Evolutionary conservation across 768 basidiomycete genomes (phyloP).

Genomic region (Amyloporia xantha): DNA sequence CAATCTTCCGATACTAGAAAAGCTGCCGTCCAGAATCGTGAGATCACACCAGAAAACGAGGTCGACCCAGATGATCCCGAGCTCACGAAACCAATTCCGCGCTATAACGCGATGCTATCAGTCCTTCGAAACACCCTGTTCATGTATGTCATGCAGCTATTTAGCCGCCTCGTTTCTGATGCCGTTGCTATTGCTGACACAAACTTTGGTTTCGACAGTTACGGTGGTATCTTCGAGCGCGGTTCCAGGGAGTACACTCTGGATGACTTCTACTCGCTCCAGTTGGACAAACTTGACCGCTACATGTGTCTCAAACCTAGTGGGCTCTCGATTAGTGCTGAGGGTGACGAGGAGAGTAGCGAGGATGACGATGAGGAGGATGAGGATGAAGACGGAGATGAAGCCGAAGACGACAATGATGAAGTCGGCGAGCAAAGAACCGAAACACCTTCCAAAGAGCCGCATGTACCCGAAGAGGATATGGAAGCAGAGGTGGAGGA

Average conservation of each 20-base stretch:
- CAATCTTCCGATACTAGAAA: too few species aligned
- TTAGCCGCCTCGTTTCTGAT: neutral
- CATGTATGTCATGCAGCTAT: slow-evolving; percentile 46
- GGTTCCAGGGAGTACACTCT: slow-evolving; percentile 82
- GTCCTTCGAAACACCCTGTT: slow-evolving; percentile 80
- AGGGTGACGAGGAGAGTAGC: slow-evolving; percentile 51
- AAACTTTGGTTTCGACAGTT: slow-evolving; percentile 44
- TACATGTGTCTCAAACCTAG: slow-evolving; percentile 69
- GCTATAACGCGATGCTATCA: slow-evolving; percentile 88
- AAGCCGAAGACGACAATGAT: slow-evolving; percentile 48
- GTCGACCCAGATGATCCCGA: slow-evolving; percentile 59
- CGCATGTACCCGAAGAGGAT: neutral
- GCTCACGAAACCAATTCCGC: slow-evolving; percentile 52
- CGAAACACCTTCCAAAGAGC: neutral
- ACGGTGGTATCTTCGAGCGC: slow-evolving; percentile 84
- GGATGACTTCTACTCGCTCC: slow-evolving; percentile 79
- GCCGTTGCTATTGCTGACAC: neutral
- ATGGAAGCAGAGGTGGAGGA: slow-evolving; percentile 16
- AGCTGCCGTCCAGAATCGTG: too few species aligned
- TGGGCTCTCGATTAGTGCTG: slow-evolving; percentile 54
- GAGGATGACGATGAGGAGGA: slow-evolving; percentile 59
- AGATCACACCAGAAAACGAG: slow-evolving; percentile 25
- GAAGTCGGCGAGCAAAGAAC: slow-evolving; percentile 30
- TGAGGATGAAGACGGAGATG: slow-evolving; percentile 55
- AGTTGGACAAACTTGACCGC: slow-evolving; percentile 79